Evolutionary conservation across 2,329 filamentous ascomycete species (phyloP), one percentile per base, ranked within the genome.

Genomic region (Diplodia intermedia): DNA sequence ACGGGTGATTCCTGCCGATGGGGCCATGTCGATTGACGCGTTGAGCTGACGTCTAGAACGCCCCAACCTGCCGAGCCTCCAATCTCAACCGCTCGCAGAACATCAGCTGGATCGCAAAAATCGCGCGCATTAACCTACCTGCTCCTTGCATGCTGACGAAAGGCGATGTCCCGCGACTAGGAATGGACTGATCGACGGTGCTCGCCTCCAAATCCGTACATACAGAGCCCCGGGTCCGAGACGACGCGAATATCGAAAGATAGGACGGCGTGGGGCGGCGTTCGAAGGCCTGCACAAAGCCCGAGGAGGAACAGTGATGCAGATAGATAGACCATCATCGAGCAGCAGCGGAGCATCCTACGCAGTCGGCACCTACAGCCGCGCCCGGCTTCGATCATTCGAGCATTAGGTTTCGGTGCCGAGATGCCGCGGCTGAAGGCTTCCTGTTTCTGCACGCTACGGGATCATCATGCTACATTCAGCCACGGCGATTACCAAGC

Each of bases 381-480:
- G n/a, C n/a, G 26, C 15, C 20, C 54, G 54, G 40, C 40, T 40
- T 20, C 40, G 40, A 23, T 18, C 15, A 38, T 29, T 20, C 26
- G 57, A 62, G 49, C 40, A 62, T 62, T 50, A 62, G 57, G 57
- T 50, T 62, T 50, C 26, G 57, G 57, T 18, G 9, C 57, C 57
- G 57, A 33, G 40, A 2, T 11, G 56, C 18, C 56, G 38, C 36
- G 23, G 31, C 56, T 20, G 56, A 43, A 38, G 54, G 18, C 33
- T 38, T 47, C 36, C 56, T 47, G n/a, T 47, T 57, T 12, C 56
- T 49, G 33, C 23, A 12, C 40, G 36, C 12, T 56, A 20, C 55
- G 55, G 36, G 38, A 29, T 47, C 23, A 15, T 29, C 40, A 50
- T 33, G 57, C 57, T 62, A 18, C 26, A 61, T 61, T 31, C 57